A percentile compares a stretch with the other conserved stretches of the same genome.
phyloP scores from a whole-genome alignment of 202 grass and related monocot genomes.

The Schoenoplectus tabernaemontani region DNA sequence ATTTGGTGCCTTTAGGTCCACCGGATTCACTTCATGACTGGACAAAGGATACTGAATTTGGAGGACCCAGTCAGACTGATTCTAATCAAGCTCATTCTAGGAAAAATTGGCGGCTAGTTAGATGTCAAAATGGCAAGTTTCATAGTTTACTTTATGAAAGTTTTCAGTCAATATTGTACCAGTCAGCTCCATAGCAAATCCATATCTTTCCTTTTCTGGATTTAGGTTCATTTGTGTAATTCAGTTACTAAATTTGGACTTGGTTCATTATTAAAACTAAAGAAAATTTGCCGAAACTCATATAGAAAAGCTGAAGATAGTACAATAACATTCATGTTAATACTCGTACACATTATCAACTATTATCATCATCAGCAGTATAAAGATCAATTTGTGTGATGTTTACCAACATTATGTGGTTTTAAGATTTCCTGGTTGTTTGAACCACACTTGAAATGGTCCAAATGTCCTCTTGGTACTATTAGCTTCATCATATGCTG shows the following conservation, averaged over 20 bases:
- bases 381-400: background rate
- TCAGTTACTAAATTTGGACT: background rate
- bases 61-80: conserved; percentile 37
- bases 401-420: background rate
- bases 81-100: conserved; percentile 50
- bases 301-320: background rate
- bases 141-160: conserved; percentile 9
- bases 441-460: background rate
- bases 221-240: background rate
- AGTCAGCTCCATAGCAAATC: background rate
- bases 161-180: background rate
- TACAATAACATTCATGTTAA: background rate
- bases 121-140: conserved; percentile 92
- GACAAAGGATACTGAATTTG: conserved; percentile 71
- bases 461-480: background rate
- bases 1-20: conserved; percentile 43
- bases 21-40: conserved; percentile 73
- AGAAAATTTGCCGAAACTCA: background rate
- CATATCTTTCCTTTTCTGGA: background rate
- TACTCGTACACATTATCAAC: background rate
- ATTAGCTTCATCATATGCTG: background rate
- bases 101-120: conserved; percentile 85
- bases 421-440: background rate
- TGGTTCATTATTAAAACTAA: background rate
- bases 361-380: background rate